Evolutionary conservation across 305 asterid genomes (phyloP), one percentile per base, ranked within the genome.

Genomic region (Striga hermonthica): DNA sequence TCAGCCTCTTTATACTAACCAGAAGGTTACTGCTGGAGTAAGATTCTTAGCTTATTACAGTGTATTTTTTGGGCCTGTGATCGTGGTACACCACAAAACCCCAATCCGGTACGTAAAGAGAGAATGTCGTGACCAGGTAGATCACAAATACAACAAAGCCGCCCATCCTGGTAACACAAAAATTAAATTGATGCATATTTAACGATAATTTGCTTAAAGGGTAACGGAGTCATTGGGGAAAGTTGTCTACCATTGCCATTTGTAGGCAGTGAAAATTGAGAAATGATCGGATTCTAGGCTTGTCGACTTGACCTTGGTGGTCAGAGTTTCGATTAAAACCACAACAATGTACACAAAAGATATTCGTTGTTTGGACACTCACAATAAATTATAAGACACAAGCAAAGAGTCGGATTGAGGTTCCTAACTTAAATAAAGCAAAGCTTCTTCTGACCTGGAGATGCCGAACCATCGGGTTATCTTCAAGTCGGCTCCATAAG

Each of bases 71-170:
- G 0, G 73, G 5, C 43, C 55, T 76, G 70, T 74, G 52, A 13
- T 75, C 34, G 3, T 71, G 37, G 10, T 71, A 28, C 54, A 36
- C 79, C 48, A 69, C 71, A 40, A 80, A 91, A 67, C 81, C 83
- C 95, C 95, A 86, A 75, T 86, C 96, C 4, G 96, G 98, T 65
- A 91, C 91, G 48, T 84, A 84, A 13, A 91, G 79, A 47, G 85
- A 48, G 75, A 84, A 86, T 13, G 78, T 28, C 0, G 96, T 91
- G 48, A 79, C 64, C 91, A 83, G 83, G 75, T 86, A 88, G 64
- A 83, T 75, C 4, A 82, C 58, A 57, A 86, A 86, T 22, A 95
- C 83, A 65, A 65, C 76, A 52, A 83, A 77, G 3, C 98, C 96
- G 4, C 93, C 89, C 41, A 83, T 54, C 97, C 96, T 83, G 76